phyloP scores from a whole-genome alignment of 306 rosid species.

The Alnus glutinosa region DNA sequence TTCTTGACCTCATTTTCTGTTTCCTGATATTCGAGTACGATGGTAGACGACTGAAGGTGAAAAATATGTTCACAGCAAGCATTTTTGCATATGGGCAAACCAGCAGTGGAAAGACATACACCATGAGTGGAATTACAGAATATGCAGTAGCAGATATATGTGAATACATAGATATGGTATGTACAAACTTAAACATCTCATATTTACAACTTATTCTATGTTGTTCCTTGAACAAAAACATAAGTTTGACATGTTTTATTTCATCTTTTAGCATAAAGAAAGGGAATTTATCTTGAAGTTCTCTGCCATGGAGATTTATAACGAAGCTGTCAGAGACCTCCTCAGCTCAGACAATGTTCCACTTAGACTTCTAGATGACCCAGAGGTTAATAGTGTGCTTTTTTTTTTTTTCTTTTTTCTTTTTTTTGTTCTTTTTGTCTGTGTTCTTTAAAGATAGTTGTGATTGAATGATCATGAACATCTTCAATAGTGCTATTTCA shows the following conservation, averaged over 20 bases:
- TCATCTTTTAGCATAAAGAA: conserved; percentile 56
- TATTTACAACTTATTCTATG: background rate
- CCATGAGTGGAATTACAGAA: conserved; percentile 83
- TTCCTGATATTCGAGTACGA: conserved; percentile 19
- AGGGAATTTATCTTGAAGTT: conserved; percentile 72
- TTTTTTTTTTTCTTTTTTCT: background rate
- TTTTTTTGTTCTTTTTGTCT: no score
- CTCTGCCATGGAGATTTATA: conserved; percentile 93
- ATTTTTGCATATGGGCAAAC: conserved; percentile 96
- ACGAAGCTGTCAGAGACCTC: conserved; percentile 87
- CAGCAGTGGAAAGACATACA: conserved; percentile 96
- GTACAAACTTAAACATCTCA: background rate
- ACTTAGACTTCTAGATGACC: conserved; percentile 86
- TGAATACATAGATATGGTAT: conserved; percentile 63
- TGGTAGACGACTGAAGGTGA: conserved; percentile 12
- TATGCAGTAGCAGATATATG: conserved; percentile 68
- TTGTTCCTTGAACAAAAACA: background rate
- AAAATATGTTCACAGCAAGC: conserved; percentile 51
- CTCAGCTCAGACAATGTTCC: conserved; percentile 49
- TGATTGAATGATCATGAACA: conserved; percentile 17
- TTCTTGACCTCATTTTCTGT: conserved; percentile 9
- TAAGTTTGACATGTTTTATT: conserved; percentile 31
- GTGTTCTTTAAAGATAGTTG: conserved; percentile 13
- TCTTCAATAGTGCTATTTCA: conserved; percentile 10
- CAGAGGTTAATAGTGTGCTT: conserved; percentile 57